phyloP scores from a whole-genome alignment of 352 stramenopile species.

The Globisporangium mamillatum region DNA sequence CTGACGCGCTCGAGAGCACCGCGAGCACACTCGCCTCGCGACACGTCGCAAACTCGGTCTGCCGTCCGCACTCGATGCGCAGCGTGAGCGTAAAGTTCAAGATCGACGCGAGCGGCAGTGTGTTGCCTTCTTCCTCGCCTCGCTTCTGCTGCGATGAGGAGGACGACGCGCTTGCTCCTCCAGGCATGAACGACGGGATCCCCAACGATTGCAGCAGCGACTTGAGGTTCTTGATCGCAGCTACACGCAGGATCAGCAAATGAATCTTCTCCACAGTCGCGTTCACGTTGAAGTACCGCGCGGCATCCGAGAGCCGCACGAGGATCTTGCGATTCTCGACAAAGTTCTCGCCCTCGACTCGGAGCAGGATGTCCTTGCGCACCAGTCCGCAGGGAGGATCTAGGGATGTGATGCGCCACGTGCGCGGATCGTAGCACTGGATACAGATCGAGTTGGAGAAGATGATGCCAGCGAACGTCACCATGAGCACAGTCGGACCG shows the following conservation, averaged over 20 bases:
- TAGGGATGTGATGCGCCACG: conserved; percentile 40
- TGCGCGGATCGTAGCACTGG: conserved; percentile 68
- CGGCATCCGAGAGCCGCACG: conserved; percentile 49
- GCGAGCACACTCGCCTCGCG: conserved; percentile 40
- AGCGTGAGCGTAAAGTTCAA: conserved; percentile 46
- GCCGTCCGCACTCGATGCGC: conserved; percentile 43
- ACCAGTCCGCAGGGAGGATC: conserved; percentile 49
- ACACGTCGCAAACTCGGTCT: conserved; percentile 42
- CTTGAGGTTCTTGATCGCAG: conserved; percentile 44
- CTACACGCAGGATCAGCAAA: conserved; percentile 48
- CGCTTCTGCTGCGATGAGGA: conserved; percentile 15
- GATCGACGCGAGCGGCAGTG: conserved; percentile 1
- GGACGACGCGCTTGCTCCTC: not conserved
- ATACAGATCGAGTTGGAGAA: conserved; percentile 69
- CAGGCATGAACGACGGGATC: conserved; percentile 10
- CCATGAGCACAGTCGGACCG: conserved; percentile 40
- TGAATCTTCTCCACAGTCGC: conserved; percentile 44
- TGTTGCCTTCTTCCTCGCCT: conserved; percentile 33
- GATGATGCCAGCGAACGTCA: conserved; percentile 41
- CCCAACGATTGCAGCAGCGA: conserved; percentile 32
- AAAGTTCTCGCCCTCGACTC: conserved; percentile 55
- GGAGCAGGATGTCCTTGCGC: conserved; percentile 25
- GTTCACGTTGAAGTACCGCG: conserved; percentile 32
- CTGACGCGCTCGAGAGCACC: conserved; percentile 24
- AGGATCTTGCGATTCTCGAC: conserved; percentile 67